A percentile compares a stretch with the other conserved stretches of the same genome.
Evolutionary conservation across 345 rosid genomes (phyloP).

Genomic region (Rhodomyrtus tomentosa): DNA sequence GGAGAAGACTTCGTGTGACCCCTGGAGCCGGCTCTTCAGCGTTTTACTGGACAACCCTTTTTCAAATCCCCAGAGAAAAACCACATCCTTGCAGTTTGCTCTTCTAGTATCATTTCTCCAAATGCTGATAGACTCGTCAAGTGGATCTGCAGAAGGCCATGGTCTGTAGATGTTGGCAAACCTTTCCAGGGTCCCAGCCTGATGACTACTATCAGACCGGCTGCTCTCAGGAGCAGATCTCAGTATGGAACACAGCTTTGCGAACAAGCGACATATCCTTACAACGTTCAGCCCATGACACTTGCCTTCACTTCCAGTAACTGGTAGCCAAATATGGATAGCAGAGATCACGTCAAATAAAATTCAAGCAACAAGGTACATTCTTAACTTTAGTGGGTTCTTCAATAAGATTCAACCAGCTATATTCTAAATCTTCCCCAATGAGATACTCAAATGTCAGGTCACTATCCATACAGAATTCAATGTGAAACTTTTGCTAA

Average conservation of each 20-base stretch:
- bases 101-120: constrained; percentile 43
- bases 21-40: constrained; percentile 53
- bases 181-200: constrained; percentile 16
- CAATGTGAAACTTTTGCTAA: not conserved
- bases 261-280: constrained; percentile 60
- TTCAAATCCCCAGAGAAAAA: constrained; percentile 72
- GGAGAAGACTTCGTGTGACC: constrained; percentile 31
- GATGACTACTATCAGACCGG: constrained; percentile 12
- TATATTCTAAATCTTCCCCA: not conserved
- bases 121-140: constrained; percentile 36
- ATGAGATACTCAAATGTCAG: not conserved
- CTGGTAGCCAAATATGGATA: constrained; percentile 12
- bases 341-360: not conserved
- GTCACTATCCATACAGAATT: not conserved
- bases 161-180: constrained; percentile 22
- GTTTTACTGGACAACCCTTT: constrained; percentile 32
- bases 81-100: constrained; percentile 51
- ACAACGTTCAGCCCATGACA: constrained; percentile 56
- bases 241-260: constrained; percentile 45
- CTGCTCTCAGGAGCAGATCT: constrained; percentile 19
- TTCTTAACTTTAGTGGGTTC: not conserved
- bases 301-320: constrained; percentile 17
- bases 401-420: not conserved
- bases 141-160: constrained; percentile 12
- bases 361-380: not conserved